A percentile compares a stretch with the other conserved stretches of the same genome.
phyloP scores from a whole-genome alignment of 2,329 filamentous ascomycete species.

The Pseudogymnoascus sp. region DNA sequence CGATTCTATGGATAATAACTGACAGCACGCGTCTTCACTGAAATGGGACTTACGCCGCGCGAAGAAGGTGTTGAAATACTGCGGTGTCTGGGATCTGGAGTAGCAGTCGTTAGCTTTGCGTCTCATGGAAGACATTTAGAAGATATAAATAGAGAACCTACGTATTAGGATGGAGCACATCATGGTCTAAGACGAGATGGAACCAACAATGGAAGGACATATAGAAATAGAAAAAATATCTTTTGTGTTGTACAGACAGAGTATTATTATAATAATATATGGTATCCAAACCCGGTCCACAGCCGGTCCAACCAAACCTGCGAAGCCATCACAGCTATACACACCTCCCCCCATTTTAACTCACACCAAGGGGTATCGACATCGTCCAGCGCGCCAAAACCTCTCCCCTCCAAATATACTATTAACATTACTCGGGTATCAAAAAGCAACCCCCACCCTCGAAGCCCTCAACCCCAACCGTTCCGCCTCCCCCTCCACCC shows the following conservation, averaged over 20 bases:
- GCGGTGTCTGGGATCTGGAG: no score
- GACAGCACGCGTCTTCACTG: no score
- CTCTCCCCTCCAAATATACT: not conserved
- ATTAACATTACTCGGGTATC: conserved; percentile 14
- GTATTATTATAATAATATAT: not conserved
- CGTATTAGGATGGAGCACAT: no score
- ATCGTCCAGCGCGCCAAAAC: not conserved
- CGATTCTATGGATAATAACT: no score
- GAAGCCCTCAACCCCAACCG: conserved; percentile 18
- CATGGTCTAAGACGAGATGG: not conserved
- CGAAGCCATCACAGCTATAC: not conserved
- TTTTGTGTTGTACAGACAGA: not conserved
- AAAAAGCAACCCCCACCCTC: conserved; percentile 42
- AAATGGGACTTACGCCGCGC: no score
- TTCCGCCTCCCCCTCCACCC: conserved; percentile 15
- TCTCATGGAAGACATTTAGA: no score
- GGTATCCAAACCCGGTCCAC: not conserved
- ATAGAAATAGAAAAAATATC: not conserved
- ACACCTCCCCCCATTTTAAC: not conserved
- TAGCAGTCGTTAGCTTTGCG: no score
- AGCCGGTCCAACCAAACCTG: not conserved
- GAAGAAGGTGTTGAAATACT: no score
- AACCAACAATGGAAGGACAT: not conserved
- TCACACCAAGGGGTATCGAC: not conserved
- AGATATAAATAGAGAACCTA: no score